Percentiles rank a stretch among this genome's conserved stretches.
Conservation (phyloP, 768 basidiomycete genomes). For the Boletus tomentosulus region DNA sequence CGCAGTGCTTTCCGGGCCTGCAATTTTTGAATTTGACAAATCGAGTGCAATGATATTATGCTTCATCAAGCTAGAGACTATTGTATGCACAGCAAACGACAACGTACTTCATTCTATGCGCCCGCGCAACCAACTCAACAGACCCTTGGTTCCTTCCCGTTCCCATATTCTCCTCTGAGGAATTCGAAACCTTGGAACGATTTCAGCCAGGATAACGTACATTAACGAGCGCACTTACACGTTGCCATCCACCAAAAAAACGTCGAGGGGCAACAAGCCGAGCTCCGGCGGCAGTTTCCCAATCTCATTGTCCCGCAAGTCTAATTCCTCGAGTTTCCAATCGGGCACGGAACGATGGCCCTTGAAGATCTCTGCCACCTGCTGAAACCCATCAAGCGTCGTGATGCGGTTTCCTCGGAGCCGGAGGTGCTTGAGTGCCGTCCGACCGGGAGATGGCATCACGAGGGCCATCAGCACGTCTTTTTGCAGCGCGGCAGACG, state of each 20-base stretch:
- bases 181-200: conserved; percentile 63
- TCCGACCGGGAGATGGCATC: conserved; percentile 42
- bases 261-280: conserved; percentile 72
- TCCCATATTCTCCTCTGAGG: conserved; percentile 83
- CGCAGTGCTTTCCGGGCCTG: neutral
- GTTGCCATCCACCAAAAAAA: conserved; percentile 83
- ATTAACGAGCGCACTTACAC: conserved; percentile 44
- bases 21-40: neutral
- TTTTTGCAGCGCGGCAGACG: conserved; percentile 46
- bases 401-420: conserved; percentile 66
- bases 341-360: conserved; percentile 55
- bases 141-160: conserved; percentile 77
- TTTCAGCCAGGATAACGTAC: neutral
- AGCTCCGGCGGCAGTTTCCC: conserved; percentile 63
- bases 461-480: conserved; percentile 49
- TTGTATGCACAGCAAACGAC: conserved; percentile 1
- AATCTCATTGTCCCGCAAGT: conserved; percentile 80
- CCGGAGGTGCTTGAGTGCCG: conserved; percentile 61
- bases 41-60: neutral
- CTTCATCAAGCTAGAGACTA: neutral
- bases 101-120: conserved; percentile 52
- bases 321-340: conserved; percentile 81
- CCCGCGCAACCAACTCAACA: conserved; percentile 74
- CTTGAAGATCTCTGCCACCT: conserved; percentile 60
- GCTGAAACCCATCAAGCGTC: conserved; percentile 58